These are phyloP conservation scores for Aegilops sharonensis DNA, from an alignment of 176 grass and related monocot species.

Conservation along the genomic window DNA sequence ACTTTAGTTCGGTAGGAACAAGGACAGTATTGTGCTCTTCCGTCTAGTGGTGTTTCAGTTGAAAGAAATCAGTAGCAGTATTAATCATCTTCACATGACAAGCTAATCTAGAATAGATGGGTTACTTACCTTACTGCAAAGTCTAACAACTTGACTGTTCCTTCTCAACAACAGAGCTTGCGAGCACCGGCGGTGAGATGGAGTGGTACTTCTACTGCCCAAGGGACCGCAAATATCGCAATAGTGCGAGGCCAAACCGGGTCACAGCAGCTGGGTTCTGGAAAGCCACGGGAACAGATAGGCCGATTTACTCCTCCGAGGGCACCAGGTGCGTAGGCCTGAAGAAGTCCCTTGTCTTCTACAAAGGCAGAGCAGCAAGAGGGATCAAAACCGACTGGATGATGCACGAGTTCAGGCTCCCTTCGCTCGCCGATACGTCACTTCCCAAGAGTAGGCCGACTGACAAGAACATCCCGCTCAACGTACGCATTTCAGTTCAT, in stretches of 20 bases:
- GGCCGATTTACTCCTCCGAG: constrained; percentile 86
- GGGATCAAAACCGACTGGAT: constrained; percentile 96
- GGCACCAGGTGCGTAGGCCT: constrained; percentile 85
- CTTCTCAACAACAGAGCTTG: constrained; percentile 58
- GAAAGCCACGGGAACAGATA: constrained; percentile 98
- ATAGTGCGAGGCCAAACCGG: constrained; percentile 77
- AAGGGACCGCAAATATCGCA: constrained; percentile 88
- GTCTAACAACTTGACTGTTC: constrained; percentile 25
- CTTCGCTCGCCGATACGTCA: constrained; percentile 51
- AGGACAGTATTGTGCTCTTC: background rate
- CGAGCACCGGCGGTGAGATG: constrained; percentile 71
- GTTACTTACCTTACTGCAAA: background rate
- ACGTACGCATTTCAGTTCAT: constrained; percentile 47
- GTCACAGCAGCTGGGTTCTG: constrained; percentile 89
- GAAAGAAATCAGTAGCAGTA: background rate
- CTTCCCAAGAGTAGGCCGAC: constrained; percentile 45
- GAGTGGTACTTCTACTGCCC: constrained; percentile 99
- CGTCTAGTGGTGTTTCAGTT: background rate
- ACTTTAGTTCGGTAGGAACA: background rate
- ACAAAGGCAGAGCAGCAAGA: constrained; percentile 88
- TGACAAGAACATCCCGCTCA: constrained; percentile 75
- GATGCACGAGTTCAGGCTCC: constrained; percentile 99
- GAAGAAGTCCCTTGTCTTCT: constrained; percentile 99
- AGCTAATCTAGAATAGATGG: background rate
- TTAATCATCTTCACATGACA: background rate